Conservation (phyloP, 495 filamentous ascomycete genomes). For the Trichoderma parareesei region DNA sequence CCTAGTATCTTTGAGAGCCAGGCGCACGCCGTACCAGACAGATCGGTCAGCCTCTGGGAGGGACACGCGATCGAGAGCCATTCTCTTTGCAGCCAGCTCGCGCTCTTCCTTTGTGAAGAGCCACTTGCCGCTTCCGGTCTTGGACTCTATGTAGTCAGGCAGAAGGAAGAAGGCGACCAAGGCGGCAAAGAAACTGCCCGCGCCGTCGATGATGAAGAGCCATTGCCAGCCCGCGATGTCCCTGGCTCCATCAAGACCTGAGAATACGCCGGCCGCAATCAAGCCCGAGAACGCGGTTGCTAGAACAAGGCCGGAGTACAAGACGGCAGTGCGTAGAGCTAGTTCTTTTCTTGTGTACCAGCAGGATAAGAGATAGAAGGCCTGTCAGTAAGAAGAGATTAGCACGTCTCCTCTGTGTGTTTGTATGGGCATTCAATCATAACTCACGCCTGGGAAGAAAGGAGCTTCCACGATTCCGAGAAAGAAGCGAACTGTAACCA, state of each 20-base stretch:
- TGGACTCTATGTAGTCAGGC: neutral
- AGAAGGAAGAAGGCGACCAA: constrained; percentile 1
- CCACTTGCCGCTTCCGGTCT: neutral
- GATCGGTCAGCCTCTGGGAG: constrained; percentile 36
- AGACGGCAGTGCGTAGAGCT: constrained; percentile 33
- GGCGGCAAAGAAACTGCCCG: neutral
- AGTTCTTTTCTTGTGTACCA: constrained; percentile 48
- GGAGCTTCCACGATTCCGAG: constrained; percentile 50
- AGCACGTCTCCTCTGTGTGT: constrained; percentile 14
- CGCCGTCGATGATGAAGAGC: constrained; percentile 23
- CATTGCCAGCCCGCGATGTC: constrained; percentile 27
- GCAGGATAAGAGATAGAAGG: constrained; percentile 35
- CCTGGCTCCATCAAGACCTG: constrained; percentile 19
- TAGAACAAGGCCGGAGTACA: constrained; percentile 35
- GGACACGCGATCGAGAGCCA: constrained; percentile 2
- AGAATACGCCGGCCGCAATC: constrained; percentile 36
- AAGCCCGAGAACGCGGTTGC: constrained; percentile 41
- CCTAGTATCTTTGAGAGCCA: constrained; percentile 66
- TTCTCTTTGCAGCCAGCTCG: neutral
- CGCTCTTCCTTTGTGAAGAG: constrained; percentile 1
- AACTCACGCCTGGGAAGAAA: constrained; percentile 32
- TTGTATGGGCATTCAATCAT: constrained; percentile 14
- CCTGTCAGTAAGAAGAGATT: constrained; percentile 36
- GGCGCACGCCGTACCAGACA: constrained; percentile 57
- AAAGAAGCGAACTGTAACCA: constrained; percentile 51